phyloP scores from a whole-genome alignment of 306 rosid species.

The Cyclanthera cordifolia region DNA sequence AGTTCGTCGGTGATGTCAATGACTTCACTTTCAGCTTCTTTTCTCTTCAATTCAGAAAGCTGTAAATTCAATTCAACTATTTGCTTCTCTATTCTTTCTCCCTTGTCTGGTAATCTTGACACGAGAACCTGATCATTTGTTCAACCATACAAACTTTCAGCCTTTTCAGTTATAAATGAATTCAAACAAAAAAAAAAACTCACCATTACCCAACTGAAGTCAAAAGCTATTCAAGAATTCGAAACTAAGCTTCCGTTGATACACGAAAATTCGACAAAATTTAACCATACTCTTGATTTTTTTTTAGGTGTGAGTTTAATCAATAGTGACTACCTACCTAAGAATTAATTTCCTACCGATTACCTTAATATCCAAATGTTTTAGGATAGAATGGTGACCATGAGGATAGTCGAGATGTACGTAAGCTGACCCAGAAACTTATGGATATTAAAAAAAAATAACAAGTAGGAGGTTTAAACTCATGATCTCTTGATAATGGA shows the following conservation, averaged over 20 bases:
- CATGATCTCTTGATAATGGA: too few relatives aligned
- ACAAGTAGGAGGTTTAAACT: too few relatives aligned
- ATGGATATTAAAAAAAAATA: too few relatives aligned
- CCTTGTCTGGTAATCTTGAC: constrained; percentile 69
- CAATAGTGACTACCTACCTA: too few relatives aligned
- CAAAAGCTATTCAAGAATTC: neutral
- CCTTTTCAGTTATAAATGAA: neutral
- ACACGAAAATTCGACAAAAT: neutral
- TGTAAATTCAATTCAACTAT: constrained; percentile 39
- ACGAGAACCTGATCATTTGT: constrained; percentile 37
- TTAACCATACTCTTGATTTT: too few relatives aligned
- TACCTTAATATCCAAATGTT: too few relatives aligned
- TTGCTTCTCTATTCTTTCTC: constrained; percentile 42
- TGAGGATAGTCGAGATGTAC: too few relatives aligned
- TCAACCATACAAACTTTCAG: neutral
- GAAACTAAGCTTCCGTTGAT: neutral
- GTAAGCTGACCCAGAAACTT: too few relatives aligned
- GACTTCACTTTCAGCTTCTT: constrained; percentile 17
- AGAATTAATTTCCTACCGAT: too few relatives aligned
- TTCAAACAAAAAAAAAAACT: neutral
- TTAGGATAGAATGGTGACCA: too few relatives aligned
- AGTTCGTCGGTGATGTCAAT: constrained; percentile 36
- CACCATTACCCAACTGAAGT: neutral
- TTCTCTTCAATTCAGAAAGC: constrained; percentile 27
- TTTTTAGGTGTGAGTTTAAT: too few relatives aligned